These are phyloP conservation scores for Lactarius hengduanensis DNA, from an alignment of 768 basidiomycete species.

Conservation along the genomic window DNA sequence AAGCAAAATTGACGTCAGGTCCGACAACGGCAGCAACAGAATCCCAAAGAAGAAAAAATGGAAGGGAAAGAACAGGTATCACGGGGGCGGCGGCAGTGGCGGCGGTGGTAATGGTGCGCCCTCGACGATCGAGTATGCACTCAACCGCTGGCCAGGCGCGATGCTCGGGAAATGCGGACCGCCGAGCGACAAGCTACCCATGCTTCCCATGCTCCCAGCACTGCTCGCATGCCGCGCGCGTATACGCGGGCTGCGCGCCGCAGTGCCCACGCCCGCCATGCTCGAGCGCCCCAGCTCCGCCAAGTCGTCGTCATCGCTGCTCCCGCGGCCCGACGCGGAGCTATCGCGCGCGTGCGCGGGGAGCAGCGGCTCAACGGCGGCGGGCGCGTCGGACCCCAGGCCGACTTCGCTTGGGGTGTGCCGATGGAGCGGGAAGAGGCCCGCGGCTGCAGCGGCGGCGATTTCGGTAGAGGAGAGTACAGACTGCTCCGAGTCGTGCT, in stretches of 20 bases:
- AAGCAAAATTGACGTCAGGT: background rate
- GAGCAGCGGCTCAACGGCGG: conserved; percentile 36
- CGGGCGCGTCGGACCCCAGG: conserved; percentile 11
- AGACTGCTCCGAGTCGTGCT: background rate
- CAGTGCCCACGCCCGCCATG: conserved; percentile 51
- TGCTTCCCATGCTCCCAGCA: conserved; percentile 7
- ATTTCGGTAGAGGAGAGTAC: conserved; percentile 7
- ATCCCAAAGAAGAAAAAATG: background rate
- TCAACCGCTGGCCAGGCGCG: conserved; percentile 12
- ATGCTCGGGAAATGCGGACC: conserved; percentile 20
- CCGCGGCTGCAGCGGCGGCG: conserved; percentile 6
- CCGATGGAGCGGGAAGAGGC: conserved; percentile 12
- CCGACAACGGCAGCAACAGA: background rate
- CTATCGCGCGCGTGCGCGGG: conserved; percentile 30
- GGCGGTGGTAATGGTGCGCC: background rate
- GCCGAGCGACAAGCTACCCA: conserved; percentile 9
- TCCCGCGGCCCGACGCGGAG: conserved; percentile 32
- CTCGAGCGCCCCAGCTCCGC: conserved; percentile 29
- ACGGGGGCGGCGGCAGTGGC: background rate
- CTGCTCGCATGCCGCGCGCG: conserved; percentile 8
- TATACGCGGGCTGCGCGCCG: conserved; percentile 36
- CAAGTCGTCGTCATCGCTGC: conserved; percentile 23
- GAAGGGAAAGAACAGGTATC: background rate
- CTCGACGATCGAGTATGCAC: conserved; percentile 5
- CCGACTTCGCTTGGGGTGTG: conserved; percentile 18